A percentile compares a stretch with the other conserved stretches of the same genome.
Conservation (phyloP, 352 stramenopile genomes). For the Aphanomyces stellatus region DNA sequence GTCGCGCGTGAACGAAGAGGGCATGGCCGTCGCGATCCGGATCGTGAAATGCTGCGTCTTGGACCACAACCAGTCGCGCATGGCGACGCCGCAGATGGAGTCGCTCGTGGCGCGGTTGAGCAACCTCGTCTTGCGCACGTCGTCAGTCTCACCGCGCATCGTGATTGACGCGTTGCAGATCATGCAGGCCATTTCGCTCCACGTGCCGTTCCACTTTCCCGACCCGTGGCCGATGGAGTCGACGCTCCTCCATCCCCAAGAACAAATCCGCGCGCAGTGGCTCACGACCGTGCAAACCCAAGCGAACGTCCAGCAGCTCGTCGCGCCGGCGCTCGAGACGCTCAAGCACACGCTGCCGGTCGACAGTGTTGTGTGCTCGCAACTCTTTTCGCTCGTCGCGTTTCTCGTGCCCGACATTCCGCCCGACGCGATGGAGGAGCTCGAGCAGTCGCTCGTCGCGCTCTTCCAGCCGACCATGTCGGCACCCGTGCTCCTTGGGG, state of each 20-base stretch:
- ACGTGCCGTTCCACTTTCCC: background rate
- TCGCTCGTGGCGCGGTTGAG: conserved; percentile 66
- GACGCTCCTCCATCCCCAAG: conserved; percentile 27
- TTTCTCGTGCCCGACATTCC: background rate
- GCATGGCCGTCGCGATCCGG: conserved; percentile 63
- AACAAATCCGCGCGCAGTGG: conserved; percentile 81
- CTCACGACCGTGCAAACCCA: conserved; percentile 51
- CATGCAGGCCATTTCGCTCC: conserved; percentile 35
- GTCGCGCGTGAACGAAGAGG: conserved; percentile 69
- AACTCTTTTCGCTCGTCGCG: conserved; percentile 7
- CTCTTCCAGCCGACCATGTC: conserved; percentile 7
- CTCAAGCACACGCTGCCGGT: background rate
- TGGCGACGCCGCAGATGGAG: conserved; percentile 54
- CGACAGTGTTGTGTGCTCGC: background rate
- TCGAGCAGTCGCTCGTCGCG: background rate
- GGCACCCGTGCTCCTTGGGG: background rate
- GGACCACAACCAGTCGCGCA: conserved; percentile 30
- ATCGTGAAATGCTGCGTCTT: conserved; percentile 83
- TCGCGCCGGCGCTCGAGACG: background rate
- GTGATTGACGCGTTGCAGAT: conserved; percentile 80
- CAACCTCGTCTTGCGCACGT: conserved; percentile 56
- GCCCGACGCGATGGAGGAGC: background rate
- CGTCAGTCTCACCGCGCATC: conserved; percentile 59
- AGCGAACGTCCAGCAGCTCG: background rate
- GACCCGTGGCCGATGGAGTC: conserved; percentile 1